A percentile compares a stretch with the other conserved stretches of the same genome.
These are phyloP conservation scores for Dissophora ornata DNA, from an alignment of 192 early-diverging fungal genomes.

Conservation along the genomic window DNA sequence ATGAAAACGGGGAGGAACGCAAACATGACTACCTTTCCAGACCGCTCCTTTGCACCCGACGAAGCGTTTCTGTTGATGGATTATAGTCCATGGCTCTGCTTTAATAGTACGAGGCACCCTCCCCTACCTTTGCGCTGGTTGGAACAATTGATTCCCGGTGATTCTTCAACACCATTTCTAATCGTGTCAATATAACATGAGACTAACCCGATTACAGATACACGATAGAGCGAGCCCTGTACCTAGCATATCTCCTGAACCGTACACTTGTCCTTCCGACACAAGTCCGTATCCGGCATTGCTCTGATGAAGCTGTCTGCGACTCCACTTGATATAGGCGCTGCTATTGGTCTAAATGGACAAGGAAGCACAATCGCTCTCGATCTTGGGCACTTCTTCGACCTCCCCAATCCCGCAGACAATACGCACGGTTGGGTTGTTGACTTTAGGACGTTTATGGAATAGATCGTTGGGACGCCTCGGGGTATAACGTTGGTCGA, in stretches of 20 bases:
- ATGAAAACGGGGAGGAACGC: no score
- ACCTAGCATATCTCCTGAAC: slow-evolving; percentile 25
- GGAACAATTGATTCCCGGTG: neutral
- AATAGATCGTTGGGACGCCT: slow-evolving; percentile 8
- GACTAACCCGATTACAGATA: no score
- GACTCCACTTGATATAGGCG: slow-evolving; percentile 13
- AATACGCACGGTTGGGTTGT: slow-evolving; percentile 15
- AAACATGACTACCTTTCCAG: neutral
- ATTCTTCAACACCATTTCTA: neutral
- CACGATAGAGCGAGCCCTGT: slow-evolving; percentile 31
- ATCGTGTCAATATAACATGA: no score
- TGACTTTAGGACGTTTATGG: slow-evolving; percentile 26
- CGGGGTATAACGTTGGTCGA: neutral
- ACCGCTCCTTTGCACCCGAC: neutral
- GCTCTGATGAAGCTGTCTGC: slow-evolving; percentile 16
- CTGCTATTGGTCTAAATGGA: slow-evolving; percentile 15
- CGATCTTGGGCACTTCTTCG: slow-evolving; percentile 27
- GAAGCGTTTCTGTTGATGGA: slow-evolving; percentile 32
- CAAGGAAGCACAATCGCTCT: slow-evolving; percentile 28
- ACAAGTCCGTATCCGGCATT: slow-evolving; percentile 21
- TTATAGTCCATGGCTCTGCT: slow-evolving; percentile 42
- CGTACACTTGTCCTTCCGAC: slow-evolving; percentile 25
- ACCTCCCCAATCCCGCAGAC: slow-evolving; percentile 4
- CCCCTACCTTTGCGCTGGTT: no score
- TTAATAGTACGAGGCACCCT: slow-evolving; percentile 36